Conservation (phyloP, 1,284 basidiomycete species). For the Trichosporon sp. region DNA sequence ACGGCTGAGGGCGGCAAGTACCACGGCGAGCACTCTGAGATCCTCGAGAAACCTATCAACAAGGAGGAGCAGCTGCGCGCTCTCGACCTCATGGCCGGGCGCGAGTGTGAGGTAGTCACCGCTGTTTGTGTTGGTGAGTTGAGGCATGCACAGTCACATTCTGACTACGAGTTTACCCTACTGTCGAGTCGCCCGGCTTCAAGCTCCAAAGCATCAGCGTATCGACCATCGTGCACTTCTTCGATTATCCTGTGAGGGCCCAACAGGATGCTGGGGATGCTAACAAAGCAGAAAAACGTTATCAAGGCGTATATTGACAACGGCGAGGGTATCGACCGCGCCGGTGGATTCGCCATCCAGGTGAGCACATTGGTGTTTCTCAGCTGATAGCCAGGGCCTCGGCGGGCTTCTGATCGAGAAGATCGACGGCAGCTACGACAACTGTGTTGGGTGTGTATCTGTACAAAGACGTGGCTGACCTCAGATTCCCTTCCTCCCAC, state of each 20-base stretch:
- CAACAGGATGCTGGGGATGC: background rate
- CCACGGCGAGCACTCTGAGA: conserved; percentile 39
- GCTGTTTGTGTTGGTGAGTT: conserved; percentile 71
- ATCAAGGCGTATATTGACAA: conserved; percentile 81
- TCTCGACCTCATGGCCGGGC: conserved; percentile 67
- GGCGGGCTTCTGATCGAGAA: conserved; percentile 75
- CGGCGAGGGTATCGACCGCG: conserved; percentile 83
- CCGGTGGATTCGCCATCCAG: conserved; percentile 93
- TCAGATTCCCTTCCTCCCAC: conserved; percentile 42
- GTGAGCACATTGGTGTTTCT: conserved; percentile 49
- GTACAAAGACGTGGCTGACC: background rate
- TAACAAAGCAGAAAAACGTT: conserved; percentile 47
- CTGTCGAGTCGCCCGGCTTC: conserved; percentile 79
- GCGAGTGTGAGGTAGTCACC: conserved; percentile 83
- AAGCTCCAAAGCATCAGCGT: conserved; percentile 79
- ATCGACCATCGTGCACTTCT: conserved; percentile 73
- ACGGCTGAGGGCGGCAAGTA: conserved; percentile 35
- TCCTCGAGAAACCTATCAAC: conserved; percentile 76
- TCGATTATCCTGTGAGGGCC: conserved; percentile 60
- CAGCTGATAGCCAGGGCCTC: conserved; percentile 57
- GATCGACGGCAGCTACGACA: conserved; percentile 87
- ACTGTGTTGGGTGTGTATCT: conserved; percentile 66
- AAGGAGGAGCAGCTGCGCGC: conserved; percentile 66
- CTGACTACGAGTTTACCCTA: conserved; percentile 65
- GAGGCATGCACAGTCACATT: background rate